Base-by-base conservation (phyloP, 805 yeast species). In the Cyberlindnera euphorbiae region DNA sequence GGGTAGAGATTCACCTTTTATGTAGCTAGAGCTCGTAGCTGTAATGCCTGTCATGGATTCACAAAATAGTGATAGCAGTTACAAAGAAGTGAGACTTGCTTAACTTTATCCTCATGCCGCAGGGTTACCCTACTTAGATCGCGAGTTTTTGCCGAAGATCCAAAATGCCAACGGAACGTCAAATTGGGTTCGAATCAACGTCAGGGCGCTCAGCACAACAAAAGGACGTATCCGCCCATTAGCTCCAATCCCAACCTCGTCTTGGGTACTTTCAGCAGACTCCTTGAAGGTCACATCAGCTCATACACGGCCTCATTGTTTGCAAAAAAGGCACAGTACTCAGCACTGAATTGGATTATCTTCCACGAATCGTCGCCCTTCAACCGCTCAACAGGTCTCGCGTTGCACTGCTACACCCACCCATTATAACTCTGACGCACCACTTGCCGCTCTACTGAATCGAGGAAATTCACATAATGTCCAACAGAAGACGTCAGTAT, bases 401-500 rank as follows among this genome's bases (percentile, higher is more conserved):
- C n/a, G n/a, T n/a, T n/a, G n/a, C n/a, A n/a, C n/a, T n/a, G n/a
- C n/a, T n/a, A n/a, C n/a, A n/a, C n/a, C n/a, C n/a, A n/a, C n/a
- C n/a, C n/a, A n/a, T n/a, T n/a, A n/a, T n/a, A n/a, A n/a, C n/a
- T n/a, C n/a, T n/a, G n/a, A n/a, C n/a, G n/a, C n/a, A n/a, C n/a
- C n/a, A n/a, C n/a, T n/a, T n/a, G n/a, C n/a, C n/a, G n/a, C n/a
- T n/a, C n/a, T n/a, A n/a, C n/a, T n/a, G n/a, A n/a, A n/a, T n/a
- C n/a, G n/a, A n/a, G n/a, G n/a, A n/a, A 28, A 8, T 15, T 6
- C 26, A 8, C 12, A 21, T 26, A 29, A 53, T 53, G 59, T 53
- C 60, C 29, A 43, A 44, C 38, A 56, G 45, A 36, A 55, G 59
- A 49, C 57, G 62, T 40, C 59, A 56, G 22, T 57, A 57, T 33